These are phyloP conservation scores for Suhomyces kunorum DNA, from an alignment of 1,139 yeast species.

Conservation along the genomic window DNA sequence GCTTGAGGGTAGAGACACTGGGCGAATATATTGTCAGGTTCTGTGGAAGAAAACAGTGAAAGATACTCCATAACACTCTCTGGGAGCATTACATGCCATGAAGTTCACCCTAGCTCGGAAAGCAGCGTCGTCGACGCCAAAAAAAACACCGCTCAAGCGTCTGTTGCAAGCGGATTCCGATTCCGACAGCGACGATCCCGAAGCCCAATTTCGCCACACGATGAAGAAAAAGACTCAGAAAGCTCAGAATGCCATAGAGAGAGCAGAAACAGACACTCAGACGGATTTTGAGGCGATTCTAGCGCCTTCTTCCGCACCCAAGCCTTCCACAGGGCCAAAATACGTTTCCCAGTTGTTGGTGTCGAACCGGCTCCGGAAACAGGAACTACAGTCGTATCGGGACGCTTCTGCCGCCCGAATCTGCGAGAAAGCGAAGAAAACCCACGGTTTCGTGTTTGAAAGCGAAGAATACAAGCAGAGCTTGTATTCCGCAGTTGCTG, in stretches of 20 bases:
- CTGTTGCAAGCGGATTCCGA: conserved; percentile 3
- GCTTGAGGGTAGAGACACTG: too few relatives aligned
- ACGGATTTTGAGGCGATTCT: conserved; percentile 2
- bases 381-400: conserved; percentile 7
- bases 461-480: conserved; percentile 10
- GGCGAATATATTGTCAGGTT: too few relatives aligned
- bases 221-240: conserved; percentile 4
- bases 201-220: conserved; percentile 1
- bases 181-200: conserved; percentile 9
- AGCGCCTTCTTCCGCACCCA: not conserved
- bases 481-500: not conserved
- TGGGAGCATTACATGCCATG: not conserved
- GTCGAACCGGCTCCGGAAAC: conserved; percentile 11
- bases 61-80: not conserved
- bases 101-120: conserved; percentile 2
- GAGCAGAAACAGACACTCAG: not conserved
- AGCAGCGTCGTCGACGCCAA: not conserved
- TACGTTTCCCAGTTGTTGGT: conserved; percentile 11
- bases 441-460: conserved; percentile 12
- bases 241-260: not conserved
- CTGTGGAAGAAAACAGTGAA: too few relatives aligned
- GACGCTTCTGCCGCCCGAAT: conserved; percentile 4
- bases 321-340: conserved; percentile 1
- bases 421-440: not conserved
- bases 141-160: conserved; percentile 1